Evolutionary conservation across 441 rosid species (phyloP).

Genomic region (Omphalea diandra): DNA sequence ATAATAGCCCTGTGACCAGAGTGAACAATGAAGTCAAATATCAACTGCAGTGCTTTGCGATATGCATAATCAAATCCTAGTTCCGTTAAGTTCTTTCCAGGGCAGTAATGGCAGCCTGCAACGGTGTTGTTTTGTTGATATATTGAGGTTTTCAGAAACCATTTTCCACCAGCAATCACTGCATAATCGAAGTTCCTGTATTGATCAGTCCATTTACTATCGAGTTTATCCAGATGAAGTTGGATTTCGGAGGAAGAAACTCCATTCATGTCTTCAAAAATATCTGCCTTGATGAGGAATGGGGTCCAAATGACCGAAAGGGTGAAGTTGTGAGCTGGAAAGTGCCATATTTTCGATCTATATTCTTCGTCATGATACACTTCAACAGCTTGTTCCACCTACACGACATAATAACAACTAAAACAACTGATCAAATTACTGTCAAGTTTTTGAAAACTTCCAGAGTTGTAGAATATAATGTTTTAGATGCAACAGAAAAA

Average conservation of each 20-base stretch:
- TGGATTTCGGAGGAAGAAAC: constrained; percentile 64
- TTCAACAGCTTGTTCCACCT: constrained; percentile 74
- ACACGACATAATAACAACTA: constrained; percentile 19
- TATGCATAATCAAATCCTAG: constrained; percentile 69
- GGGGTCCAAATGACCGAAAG: constrained; percentile 97
- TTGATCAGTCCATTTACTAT: constrained; percentile 56
- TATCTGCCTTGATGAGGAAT: constrained; percentile 69
- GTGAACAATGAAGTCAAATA: constrained; percentile 45
- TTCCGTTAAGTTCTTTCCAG: constrained; percentile 50
- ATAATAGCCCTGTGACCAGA: constrained; percentile 44
- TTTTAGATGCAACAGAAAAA: constrained; percentile 14
- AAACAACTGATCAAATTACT: constrained; percentile 8
- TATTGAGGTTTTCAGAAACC: constrained; percentile 81
- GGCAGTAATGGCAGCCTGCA: constrained; percentile 78
- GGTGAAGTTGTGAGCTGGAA: constrained; percentile 63
- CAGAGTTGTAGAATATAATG: constrained; percentile 2
- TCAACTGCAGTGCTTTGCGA: constrained; percentile 44
- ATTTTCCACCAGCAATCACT: constrained; percentile 78
- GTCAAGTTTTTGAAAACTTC: neutral
- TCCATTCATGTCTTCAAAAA: constrained; percentile 82
- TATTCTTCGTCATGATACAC: constrained; percentile 71
- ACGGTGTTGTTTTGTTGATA: constrained; percentile 55
- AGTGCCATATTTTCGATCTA: constrained; percentile 69
- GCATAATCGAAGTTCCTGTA: constrained; percentile 56
- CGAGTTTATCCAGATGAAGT: constrained; percentile 72